These are phyloP conservation scores for Azolla pinnata DNA, from an alignment of 75 land plant genomes.

Conservation along the genomic window DNA sequence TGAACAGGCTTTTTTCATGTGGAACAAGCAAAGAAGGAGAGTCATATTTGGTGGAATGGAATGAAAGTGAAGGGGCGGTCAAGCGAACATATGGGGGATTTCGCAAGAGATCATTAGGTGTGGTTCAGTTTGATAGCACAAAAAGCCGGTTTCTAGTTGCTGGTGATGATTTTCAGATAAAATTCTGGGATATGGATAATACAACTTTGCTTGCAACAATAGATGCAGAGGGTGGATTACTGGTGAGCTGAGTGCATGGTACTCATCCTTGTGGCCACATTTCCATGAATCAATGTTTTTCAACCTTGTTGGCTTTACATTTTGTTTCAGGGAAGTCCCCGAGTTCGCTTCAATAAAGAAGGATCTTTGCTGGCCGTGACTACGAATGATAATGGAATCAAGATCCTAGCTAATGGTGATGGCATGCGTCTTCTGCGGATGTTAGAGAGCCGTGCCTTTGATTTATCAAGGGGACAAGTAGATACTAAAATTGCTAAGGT, in stretches of 20 bases:
- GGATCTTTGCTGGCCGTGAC: conserved; percentile 77
- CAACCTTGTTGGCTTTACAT: no score
- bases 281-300: no score
- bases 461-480: conserved; percentile 32
- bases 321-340: conserved; percentile 46
- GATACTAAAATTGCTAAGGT: conserved; percentile 40
- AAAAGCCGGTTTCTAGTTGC: conserved; percentile 66
- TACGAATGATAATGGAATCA: conserved; percentile 63
- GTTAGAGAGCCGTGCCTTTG: conserved; percentile 45
- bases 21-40: conserved; percentile 91
- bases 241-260: conserved; percentile 20
- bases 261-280: conserved; percentile 3
- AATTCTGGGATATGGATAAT: conserved; percentile 90
- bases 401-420: conserved; percentile 67
- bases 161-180: conserved; percentile 76
- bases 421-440: conserved; percentile 50
- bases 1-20: conserved; percentile 72
- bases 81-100: conserved; percentile 72
- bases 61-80: conserved; percentile 87
- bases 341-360: conserved; percentile 76
- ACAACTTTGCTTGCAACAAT: conserved; percentile 41
- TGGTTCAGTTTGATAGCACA: conserved; percentile 81
- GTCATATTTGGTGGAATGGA: conserved; percentile 80
- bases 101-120: conserved; percentile 51
- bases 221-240: conserved; percentile 82